Evolutionary conservation across 2,329 filamentous ascomycete genomes (phyloP), one percentile per base, ranked within the genome.

Genomic region (Alternaria alternata): DNA sequence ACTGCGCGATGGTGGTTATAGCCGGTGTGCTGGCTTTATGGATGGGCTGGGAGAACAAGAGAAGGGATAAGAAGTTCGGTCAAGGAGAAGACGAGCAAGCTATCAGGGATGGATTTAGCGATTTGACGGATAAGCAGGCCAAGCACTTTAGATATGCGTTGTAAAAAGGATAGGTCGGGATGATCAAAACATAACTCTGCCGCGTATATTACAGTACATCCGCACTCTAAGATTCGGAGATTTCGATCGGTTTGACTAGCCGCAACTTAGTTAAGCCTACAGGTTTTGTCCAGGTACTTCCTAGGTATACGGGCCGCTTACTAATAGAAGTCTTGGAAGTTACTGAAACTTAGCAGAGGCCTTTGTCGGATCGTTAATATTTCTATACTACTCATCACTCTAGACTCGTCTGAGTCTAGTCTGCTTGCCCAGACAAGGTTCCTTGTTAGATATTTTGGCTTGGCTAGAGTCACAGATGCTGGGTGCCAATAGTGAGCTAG

Each of bases 1-100:
- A 83, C 62, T 79, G 78, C 4, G 80, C 75, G 0, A 79, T 83
- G 39, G 74, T 82, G 41, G 70, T 77, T 0, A 61, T 82, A 22
- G 70, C 57, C 0, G 38, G 69, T 3, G 62, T 69, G 7, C 54
- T 79, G 62, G 62, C 61, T 7, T 48, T 56, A 54, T 75, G 65
- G 51, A 79, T 79, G 76, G 57, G 59, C 55, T 73, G 68, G 72
- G 70, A 78, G 65, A 78, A 78, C 43, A 66, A 59, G 59, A 70
- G 63, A 48, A 66, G 74, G 46, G 73, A 78, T 54, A 64, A 55
- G 55, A 58, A 56, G 42, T 76, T 63, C 52, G 74, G 74, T 1
- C 30, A 42, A 2, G 75, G 71, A 0, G 74, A 74, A 48, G 69
- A 73, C 43, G 73, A 74, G 47, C 63, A 70, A 51, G 76, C 72